Base-by-base conservation (phyloP, 805 yeast species). In the Sungouiozyma ichnusensis region DNA sequence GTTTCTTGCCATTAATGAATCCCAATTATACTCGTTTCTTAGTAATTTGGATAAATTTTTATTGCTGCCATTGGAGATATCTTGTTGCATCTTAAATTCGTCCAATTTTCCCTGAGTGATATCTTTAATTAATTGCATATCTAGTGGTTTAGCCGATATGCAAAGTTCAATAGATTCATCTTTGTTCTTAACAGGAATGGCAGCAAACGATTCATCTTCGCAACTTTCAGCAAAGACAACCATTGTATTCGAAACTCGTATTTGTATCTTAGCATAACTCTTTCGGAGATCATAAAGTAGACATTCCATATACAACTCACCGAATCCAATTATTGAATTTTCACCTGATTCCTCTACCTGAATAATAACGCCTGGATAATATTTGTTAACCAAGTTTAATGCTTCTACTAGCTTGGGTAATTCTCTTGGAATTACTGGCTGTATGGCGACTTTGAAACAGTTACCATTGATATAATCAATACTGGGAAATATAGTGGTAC, bases 321-420 rank as follows among this genome's bases (percentile, higher is more conserved):
- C 98, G 8, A 85, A 75, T 0, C 92, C 96, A 20, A 79, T 54
- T 0, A 92, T 58, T 1, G 79, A 77, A 56, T 82, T 85, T 52
- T 87, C 97, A 2, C 97, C 96, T 40, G 88, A 81, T 49, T 85
- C 94, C 57, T 86, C 95, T 1, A 82, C 85, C 48, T 72, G 76
- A n/a, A 84, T 66, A 16, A 71, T 71, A 32, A 78, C 68, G 3
- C 87, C 81, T 8, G 81, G 71, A 54, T 85, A 88, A 1, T 79
- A 66, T 49, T 73, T 74, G 51, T 72, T 72, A 20, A 84, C 63
- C 43, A 69, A 73, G 44, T 81, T 69, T 38, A 92, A 63, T 0
- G 86, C 88, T n/a, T 75, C 78, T 13, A 80, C 65, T 50, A 92
- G 65, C 45, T 72, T 73, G 0, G 94, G 90, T 15, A 84, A 63